Percentiles rank a stretch among this genome's conserved stretches.
These are phyloP conservation scores for Trametes coccinea DNA, from an alignment of 768 basidiomycete species.

Conservation along the genomic window DNA sequence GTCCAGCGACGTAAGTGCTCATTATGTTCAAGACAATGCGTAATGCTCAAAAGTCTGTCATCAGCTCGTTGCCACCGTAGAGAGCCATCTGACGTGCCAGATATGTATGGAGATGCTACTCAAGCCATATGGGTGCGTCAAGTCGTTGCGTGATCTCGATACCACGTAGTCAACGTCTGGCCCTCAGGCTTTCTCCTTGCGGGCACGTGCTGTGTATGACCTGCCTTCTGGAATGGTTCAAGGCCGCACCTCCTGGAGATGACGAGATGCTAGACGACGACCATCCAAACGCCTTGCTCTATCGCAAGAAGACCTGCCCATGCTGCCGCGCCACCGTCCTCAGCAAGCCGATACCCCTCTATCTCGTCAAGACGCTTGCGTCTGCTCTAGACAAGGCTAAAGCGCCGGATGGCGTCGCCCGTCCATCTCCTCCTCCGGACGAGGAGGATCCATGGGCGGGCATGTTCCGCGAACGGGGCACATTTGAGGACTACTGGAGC, in stretches of 20 bases:
- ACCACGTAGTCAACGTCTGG: constrained; percentile 25
- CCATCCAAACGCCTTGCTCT: constrained; percentile 47
- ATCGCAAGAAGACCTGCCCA: constrained; percentile 70
- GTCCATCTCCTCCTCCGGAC: constrained; percentile 34
- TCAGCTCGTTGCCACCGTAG: constrained; percentile 53
- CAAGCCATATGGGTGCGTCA: constrained; percentile 65
- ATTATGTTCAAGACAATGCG: too few relatives aligned
- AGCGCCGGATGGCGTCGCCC: constrained; percentile 25
- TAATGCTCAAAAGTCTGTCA: not conserved
- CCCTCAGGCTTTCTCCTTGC: constrained; percentile 61
- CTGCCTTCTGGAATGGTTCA: constrained; percentile 80
- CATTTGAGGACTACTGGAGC: constrained; percentile 31
- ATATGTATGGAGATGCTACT: constrained; percentile 73
- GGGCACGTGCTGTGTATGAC: constrained; percentile 74
- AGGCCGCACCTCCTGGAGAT: constrained; percentile 55
- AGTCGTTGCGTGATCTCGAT: not conserved
- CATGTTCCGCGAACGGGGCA: constrained; percentile 49
- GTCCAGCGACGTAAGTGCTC: constrained; percentile 53
- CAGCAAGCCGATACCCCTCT: constrained; percentile 66
- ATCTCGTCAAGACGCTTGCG: constrained; percentile 63
- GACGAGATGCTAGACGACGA: constrained; percentile 46
- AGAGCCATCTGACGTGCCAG: constrained; percentile 66
- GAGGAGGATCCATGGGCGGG: constrained; percentile 71
- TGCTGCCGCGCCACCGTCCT: constrained; percentile 62
- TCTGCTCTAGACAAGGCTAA: constrained; percentile 50